Evolutionary conservation across 2,329 filamentous ascomycete genomes (phyloP), one percentile per base, ranked within the genome.

Genomic region (Tolypocladium ovalisporum): DNA sequence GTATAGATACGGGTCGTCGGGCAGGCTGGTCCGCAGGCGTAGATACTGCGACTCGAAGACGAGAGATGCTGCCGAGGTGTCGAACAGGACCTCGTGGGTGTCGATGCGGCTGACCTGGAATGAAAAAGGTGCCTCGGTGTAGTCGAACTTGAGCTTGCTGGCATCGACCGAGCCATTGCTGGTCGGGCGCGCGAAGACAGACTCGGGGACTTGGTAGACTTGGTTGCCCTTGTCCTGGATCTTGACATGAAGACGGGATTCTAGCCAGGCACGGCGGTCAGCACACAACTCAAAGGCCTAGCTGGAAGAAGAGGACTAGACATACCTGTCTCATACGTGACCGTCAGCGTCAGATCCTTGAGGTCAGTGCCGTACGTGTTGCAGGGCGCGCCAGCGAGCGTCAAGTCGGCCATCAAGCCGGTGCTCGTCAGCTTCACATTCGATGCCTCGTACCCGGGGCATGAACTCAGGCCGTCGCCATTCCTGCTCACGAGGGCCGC

Each of bases 21-120:
- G 88, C 13, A 94, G 76, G 59, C 77, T 81, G 2, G 89, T 92
- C 49, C 87, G 80, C 58, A 93, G 76, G 24, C 85, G 82, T 29
- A 94, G 71, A 65, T 90, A 94, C 69, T 94, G 89, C 13, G 83
- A 83, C 71, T 94, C 86, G 64, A 91, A 94, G 49, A 94, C 76
- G 13, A 94, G 73, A 10, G 77, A 75, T 4, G 81, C 80, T 1
- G 79, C 85, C 0, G 83, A 83, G 0, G 87, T 89, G 64, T 92
- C 85, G 49, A 92, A 91, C 3, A 92, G 71, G 1, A 83, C 75
- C 36, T 79, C 75, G 0, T 70, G 66, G 1, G 71, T 73, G 40
- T 65, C 65, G 7, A 64, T 60, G 8, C 77, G 71, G 7, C 65
- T 70, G 12, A 92, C 77, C 0, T 75, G 78, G 71, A 91, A 91